phyloP scores from a whole-genome alignment of 495 filamentous ascomycete genomes.

The Choiromyces venosus region DNA sequence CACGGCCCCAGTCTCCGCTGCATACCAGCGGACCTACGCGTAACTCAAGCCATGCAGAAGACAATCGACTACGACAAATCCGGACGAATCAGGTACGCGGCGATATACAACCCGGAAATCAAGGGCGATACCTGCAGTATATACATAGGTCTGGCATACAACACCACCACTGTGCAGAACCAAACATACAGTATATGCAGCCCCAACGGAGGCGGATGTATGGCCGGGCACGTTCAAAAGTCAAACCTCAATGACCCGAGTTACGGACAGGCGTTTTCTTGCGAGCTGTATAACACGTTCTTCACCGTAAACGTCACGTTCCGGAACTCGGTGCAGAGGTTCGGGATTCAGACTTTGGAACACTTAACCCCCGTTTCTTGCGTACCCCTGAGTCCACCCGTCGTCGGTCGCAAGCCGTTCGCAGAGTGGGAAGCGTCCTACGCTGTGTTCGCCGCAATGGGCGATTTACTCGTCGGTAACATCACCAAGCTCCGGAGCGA shows the following conservation, averaged over 20 bases:
- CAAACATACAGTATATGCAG: background rate
- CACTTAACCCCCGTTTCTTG: background rate
- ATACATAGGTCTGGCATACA: background rate
- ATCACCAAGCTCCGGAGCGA: background rate
- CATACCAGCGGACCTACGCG: background rate
- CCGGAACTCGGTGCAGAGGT: background rate
- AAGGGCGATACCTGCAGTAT: background rate
- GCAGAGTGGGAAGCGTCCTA: background rate
- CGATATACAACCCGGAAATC: background rate
- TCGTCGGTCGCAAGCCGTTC: background rate
- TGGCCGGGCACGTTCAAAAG: background rate
- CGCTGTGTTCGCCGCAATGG: background rate
- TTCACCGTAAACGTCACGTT: background rate
- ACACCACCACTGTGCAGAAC: background rate
- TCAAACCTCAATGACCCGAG: background rate
- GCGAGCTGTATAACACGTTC: background rate
- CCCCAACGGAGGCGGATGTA: background rate
- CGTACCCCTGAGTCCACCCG: background rate
- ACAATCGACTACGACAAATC: background rate
- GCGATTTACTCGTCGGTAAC: background rate
- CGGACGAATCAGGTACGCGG: background rate
- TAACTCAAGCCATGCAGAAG: background rate
- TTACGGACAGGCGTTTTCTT: background rate
- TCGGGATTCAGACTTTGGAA: background rate
- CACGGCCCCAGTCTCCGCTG: background rate